Percentiles rank a stretch among this genome's conserved stretches.
These are phyloP conservation scores for Russula virescens DNA, from an alignment of 768 basidiomycete genomes.

Conservation along the genomic window DNA sequence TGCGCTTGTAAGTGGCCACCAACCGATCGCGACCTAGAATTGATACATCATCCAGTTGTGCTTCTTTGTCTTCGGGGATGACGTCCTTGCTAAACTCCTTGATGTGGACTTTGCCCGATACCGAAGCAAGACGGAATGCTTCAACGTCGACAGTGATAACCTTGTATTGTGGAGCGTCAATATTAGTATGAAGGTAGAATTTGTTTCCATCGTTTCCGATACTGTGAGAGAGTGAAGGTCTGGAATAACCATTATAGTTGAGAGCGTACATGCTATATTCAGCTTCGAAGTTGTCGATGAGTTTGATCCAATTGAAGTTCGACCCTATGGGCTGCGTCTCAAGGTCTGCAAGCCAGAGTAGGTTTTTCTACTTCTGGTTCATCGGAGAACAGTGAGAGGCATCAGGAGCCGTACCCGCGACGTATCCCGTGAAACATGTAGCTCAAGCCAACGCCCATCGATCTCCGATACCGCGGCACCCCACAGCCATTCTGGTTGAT, in stretches of 20 bases:
- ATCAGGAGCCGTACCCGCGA: slow-evolving; percentile 41
- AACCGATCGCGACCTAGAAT: slow-evolving; percentile 52
- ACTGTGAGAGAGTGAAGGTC: slow-evolving; percentile 33
- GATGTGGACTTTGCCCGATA: slow-evolving; percentile 24
- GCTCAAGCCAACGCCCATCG: slow-evolving; percentile 58
- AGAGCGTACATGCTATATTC: slow-evolving; percentile 55
- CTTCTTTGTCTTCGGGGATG: slow-evolving; percentile 62
- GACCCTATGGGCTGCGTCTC: slow-evolving; percentile 51
- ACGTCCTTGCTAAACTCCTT: slow-evolving; percentile 48
- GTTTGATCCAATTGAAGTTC: slow-evolving; percentile 66
- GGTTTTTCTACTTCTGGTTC: slow-evolving; percentile 48
- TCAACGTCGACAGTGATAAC: slow-evolving; percentile 59
- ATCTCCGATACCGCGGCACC: slow-evolving; percentile 47
- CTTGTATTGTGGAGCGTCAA: slow-evolving; percentile 60
- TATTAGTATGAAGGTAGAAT: slow-evolving; percentile 62
- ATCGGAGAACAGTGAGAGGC: not conserved
- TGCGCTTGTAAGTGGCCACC: slow-evolving; percentile 60
- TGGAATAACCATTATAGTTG: not conserved
- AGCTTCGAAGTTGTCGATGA: slow-evolving; percentile 63
- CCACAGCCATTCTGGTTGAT: slow-evolving; percentile 65
- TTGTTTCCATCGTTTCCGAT: slow-evolving; percentile 57
- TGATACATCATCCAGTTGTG: slow-evolving; percentile 47
- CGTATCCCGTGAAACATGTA: slow-evolving; percentile 55
- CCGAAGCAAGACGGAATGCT: slow-evolving; percentile 27
- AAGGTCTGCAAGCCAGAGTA: slow-evolving; percentile 69